Evolutionary conservation across 2,329 filamentous ascomycete genomes (phyloP).

Genomic region (Albophoma yamanashiensis): DNA sequence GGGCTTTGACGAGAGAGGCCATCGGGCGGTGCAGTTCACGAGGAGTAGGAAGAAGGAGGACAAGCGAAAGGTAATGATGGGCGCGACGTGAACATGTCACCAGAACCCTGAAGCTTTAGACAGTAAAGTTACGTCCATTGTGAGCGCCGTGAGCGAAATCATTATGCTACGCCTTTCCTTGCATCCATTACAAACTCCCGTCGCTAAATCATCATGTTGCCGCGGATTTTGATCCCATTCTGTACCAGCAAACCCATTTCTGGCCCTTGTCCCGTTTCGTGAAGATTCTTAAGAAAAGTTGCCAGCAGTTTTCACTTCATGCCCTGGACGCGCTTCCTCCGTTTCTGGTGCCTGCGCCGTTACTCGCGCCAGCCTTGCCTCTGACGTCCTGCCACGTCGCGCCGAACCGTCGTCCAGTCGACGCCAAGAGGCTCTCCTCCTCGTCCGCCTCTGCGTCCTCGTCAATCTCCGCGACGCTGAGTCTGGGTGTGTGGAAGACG

Average conservation of each 20-base stretch:
- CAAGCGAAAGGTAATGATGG: slow-evolving; percentile 21
- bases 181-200: background rate
- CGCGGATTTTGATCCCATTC: background rate
- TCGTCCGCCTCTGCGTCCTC: slow-evolving; percentile 86
- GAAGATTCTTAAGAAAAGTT: background rate
- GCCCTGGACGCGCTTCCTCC: slow-evolving; percentile 1
- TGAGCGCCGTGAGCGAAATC: background rate
- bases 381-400: slow-evolving; percentile 86
- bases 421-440: slow-evolving; percentile 83
- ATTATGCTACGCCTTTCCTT: background rate
- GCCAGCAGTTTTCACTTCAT: background rate
- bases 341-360: slow-evolving; percentile 5
- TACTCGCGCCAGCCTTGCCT: slow-evolving; percentile 28
- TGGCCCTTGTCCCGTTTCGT: background rate
- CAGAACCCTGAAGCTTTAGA: background rate
- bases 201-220: background rate
- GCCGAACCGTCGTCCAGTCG: slow-evolving; percentile 69
- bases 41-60: slow-evolving; percentile 22
- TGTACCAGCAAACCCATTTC: background rate
- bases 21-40: slow-evolving; percentile 53
- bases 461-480: slow-evolving; percentile 70
- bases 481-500: slow-evolving; percentile 67
- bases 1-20: slow-evolving; percentile 58
- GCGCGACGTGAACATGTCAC: slow-evolving; percentile 12
- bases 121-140: background rate